Evolutionary conservation across 257 asterid species (phyloP), one percentile per base, ranked within the genome.

Genomic region (Nicotiana noctiflora): DNA sequence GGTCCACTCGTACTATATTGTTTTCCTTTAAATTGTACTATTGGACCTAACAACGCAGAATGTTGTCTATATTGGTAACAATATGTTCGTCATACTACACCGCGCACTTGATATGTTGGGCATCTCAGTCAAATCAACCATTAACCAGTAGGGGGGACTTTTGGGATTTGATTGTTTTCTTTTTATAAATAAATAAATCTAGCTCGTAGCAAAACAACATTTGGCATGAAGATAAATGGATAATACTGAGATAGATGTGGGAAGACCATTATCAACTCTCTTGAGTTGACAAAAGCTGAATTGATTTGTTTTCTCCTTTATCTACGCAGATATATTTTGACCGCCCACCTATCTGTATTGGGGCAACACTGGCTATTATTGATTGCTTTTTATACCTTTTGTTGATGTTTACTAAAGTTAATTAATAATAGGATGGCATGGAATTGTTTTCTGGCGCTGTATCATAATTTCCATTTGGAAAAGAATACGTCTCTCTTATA

Each of bases 31-130:
- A n/a, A 29, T 40, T n/a, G 25, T 49, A 74, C 79, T 49, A 2
- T 74, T 74, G 79, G 44, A 74, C 79, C 79, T 49, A 49, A 49
- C 61, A 49, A 74, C 21, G 44, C 61, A 25, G 61, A 7, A 74
- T 49, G 25, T 74, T 49, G 40, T 49, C 8, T 23, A 31, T 72
- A 15, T 74, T 74, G 17, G 25, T 49, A 74, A 49, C 78, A 44
- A n/a, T 40, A 19, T n/a, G 15, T 70, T 19, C 15, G 34, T 70
- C 44, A n/a, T 56, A 56, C 25, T n/a, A n/a, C 11, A 8, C 60
- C 60, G 1, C 60, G 19, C 76, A 46, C 49, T 44, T 44, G 21
- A n/a, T 72, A 15, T 14, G 23, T 37, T 46, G 40, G 78, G 9
- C 61, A 49, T 13, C 25, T 74, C 79, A 49, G 25, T 74, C 61